Evolutionary conservation across 148 eudicot genomes (phyloP).

Genomic region (Persicaria tinctoria): DNA sequence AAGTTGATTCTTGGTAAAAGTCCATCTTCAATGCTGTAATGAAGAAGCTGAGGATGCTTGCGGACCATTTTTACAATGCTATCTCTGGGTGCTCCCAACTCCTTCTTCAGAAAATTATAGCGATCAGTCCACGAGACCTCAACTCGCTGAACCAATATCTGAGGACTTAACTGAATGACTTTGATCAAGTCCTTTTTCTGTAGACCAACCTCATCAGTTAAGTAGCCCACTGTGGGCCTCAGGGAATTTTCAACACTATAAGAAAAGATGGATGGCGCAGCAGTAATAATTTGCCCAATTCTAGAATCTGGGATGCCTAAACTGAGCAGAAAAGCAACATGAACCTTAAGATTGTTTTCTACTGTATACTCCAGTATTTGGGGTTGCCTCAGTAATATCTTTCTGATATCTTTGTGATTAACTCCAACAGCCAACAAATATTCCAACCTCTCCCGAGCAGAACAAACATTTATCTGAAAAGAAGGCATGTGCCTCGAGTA

Average conservation of each 20-base stretch:
- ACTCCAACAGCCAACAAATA: constrained; percentile 76
- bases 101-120: constrained; percentile 63
- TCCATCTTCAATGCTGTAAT: constrained; percentile 91
- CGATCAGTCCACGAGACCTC: constrained; percentile 80
- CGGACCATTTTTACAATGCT: constrained; percentile 86
- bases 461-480: constrained; percentile 65
- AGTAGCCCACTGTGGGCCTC: constrained; percentile 79
- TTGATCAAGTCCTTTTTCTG: constrained; percentile 64
- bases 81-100: constrained; percentile 80
- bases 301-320: constrained; percentile 83
- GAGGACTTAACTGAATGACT: constrained; percentile 95
- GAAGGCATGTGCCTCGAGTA: constrained; percentile 78
- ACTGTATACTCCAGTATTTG: constrained; percentile 81
- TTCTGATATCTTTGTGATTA: constrained; percentile 67
- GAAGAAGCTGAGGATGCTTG: constrained; percentile 94
- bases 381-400: constrained; percentile 79
- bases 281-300: constrained; percentile 72
- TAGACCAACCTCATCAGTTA: constrained; percentile 87
- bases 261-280: constrained; percentile 81
- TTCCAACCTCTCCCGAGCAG: constrained; percentile 75
- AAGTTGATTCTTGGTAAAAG: constrained; percentile 77
- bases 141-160: constrained; percentile 87
- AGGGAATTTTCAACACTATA: constrained; percentile 85
- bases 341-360: constrained; percentile 76
- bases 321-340: constrained; percentile 61